Evolutionary conservation across 2,329 filamentous ascomycete species (phyloP), one percentile per base, ranked within the genome.

Genomic region (Talaromyces funiculosus): DNA sequence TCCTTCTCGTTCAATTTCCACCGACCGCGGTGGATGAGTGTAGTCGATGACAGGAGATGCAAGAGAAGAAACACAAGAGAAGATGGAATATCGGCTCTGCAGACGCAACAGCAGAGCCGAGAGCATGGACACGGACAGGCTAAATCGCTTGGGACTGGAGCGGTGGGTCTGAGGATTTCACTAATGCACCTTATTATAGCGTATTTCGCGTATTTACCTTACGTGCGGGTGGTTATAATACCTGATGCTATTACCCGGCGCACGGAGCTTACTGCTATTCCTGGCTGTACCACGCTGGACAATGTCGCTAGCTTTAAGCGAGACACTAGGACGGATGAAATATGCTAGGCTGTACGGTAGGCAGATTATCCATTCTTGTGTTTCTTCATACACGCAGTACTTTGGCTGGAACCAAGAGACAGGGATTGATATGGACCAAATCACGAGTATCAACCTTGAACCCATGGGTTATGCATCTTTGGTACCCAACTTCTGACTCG

Each of bases 101-200:
- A 57, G 40, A 47, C 31, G 29, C 29, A 22, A 57, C 54, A n/a
- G n/a, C 54, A 40, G 22, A 57, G 54, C 54, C 54, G 54, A 57
- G 54, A 43, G 54, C 54, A 57, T 40, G 54, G 54, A 57, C 47
- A 51, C 18, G 47, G 47, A 22, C 54, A 22, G 12, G 38, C 54
- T 57, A 57, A 33, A 51, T 20, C 22, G 26, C 47, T 51, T 31
- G 43, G 53, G 53, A 24, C 22, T 18, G 33, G 22, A 16, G 24
- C 18, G 22, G 38, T n/a, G 53, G 26, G 53, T 18, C 35, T 42
- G 24, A 40, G 33, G 37, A 56, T 56, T n/a, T 38, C 40, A 16
- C 35, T 51, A 51, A 51, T 51, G 47, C 47, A 51, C 47, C 20
- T 33, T 35, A 51, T 35, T 51, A 51, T 51, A 51, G 47, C 10